phyloP scores from a whole-genome alignment of 345 rosid species.

The Euphorbia lathyris region DNA sequence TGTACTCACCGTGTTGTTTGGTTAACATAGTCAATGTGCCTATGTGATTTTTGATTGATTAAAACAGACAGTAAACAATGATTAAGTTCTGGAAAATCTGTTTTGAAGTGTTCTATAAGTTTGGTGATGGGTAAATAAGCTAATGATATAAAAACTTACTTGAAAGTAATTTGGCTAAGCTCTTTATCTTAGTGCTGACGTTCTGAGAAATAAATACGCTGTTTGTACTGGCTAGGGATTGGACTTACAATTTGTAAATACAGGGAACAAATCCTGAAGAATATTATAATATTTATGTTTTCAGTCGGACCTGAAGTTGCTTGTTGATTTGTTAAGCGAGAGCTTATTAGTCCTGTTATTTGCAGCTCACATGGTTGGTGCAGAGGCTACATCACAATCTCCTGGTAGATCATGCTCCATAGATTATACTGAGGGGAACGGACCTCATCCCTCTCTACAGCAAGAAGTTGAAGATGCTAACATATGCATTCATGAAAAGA shows the following conservation, averaged over 20 bases:
- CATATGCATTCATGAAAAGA: slow-evolving; percentile 33
- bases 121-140: background rate
- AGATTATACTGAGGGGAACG: slow-evolving; percentile 36
- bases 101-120: background rate
- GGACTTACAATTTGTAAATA: background rate
- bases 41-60: too few relatives aligned
- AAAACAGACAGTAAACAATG: too few relatives aligned
- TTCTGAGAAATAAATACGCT: background rate
- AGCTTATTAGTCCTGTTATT: slow-evolving; percentile 17
- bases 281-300: background rate
- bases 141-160: background rate
- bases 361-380: slow-evolving; percentile 34
- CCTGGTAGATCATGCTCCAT: slow-evolving; percentile 40
- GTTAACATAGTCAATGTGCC: too few relatives aligned
- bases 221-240: background rate
- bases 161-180: too few relatives aligned
- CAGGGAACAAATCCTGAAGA: background rate
- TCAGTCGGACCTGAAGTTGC: background rate
- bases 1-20: background rate
- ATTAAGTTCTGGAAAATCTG: background rate
- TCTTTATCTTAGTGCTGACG: background rate
- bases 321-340: slow-evolving; percentile 12
- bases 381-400: slow-evolving; percentile 32
- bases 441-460: slow-evolving; percentile 33
- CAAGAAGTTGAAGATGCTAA: slow-evolving; percentile 39